Conservation (phyloP, 2,329 filamentous ascomycete genomes). For the Epichloe sibirici region DNA sequence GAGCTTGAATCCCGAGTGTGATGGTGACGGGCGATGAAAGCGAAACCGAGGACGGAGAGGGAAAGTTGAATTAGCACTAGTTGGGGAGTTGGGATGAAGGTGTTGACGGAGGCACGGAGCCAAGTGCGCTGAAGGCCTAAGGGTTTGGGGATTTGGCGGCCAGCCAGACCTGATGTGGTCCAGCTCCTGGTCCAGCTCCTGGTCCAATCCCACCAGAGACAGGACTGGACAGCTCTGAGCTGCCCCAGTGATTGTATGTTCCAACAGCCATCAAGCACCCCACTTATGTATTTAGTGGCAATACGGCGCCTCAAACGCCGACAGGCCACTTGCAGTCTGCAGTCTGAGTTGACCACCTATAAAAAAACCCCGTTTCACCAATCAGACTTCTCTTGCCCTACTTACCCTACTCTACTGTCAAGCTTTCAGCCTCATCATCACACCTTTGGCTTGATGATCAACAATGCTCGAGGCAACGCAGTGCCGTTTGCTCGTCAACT, state of each 20-base stretch:
- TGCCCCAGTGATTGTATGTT: not conserved
- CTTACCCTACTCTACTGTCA: too few species aligned
- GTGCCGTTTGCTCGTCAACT: too few species aligned
- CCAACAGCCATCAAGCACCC: not conserved
- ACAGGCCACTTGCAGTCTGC: not conserved
- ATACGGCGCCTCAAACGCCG: not conserved
- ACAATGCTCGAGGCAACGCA: too few species aligned
- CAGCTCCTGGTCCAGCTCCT: not conserved
- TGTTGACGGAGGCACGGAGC: constrained; percentile 1
- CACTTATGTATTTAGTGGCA: too few species aligned
- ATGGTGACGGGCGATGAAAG: constrained; percentile 1
- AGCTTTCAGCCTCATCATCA: too few species aligned
- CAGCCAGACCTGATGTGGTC: not conserved
- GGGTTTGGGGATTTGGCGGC: not conserved
- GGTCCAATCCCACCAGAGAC: too few species aligned
- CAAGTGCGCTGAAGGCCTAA: not conserved
- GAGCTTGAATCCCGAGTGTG: not conserved
- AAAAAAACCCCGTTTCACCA: too few species aligned
- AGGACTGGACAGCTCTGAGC: not conserved
- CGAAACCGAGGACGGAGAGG: not conserved
- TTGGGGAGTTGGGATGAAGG: constrained; percentile 1
- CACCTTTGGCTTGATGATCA: too few species aligned
- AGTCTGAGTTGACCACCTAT: not conserved
- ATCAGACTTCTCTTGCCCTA: too few species aligned
- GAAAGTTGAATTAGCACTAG: not conserved